Base-by-base conservation (phyloP, 1,139 yeast genomes). In the Geotrichum carabidarum region DNA sequence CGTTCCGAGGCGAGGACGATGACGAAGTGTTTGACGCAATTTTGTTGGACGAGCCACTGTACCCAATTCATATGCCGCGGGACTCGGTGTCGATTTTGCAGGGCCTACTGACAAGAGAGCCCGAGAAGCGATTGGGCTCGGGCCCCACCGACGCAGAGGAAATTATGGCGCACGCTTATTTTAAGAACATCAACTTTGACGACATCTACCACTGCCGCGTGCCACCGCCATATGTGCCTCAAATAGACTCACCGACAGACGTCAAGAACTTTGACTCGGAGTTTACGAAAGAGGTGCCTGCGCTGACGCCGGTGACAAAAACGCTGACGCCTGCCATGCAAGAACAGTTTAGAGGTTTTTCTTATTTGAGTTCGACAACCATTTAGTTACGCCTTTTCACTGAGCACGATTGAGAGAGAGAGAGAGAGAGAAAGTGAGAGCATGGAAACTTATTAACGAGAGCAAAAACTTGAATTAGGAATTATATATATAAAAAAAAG, bases 11-110 rank as follows among this genome's bases (percentile, higher is more conserved):
- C 61, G 97, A 91, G 62, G 99, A 93, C 69, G 99, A 94, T 67
- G 98, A 94, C 68, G 99, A 93, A 73, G 91, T 93, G 48, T 93
- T 93, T 74, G 94, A 91, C 71, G 97, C 99, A n/a, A 93, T 93
- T 65, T 81, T 91, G 61, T 86, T 93, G 46, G 99, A 93, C 74
- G 99, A 93, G 71, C 98, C 96, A n/a, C 77, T 90, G 64, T 93
- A 91, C 71, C 99, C 99, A 36, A 89, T 93, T 60, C 94, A 91
- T 68, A 93, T 93, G 97, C 95, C 97, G 0, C 84, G 96, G 58
- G 97, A 90, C 70, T 90, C 97, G 1, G 99, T 94, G 30, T 89
- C 94, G 61, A 86, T 93, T 47, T 78, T 93, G 69, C 98, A 91
- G 71, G 91, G 93, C 48, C 78, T 93, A 61, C 76, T 93, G 61